phyloP scores from a whole-genome alignment of 176 grass and related monocot species.

The Aegilops speltoides region DNA sequence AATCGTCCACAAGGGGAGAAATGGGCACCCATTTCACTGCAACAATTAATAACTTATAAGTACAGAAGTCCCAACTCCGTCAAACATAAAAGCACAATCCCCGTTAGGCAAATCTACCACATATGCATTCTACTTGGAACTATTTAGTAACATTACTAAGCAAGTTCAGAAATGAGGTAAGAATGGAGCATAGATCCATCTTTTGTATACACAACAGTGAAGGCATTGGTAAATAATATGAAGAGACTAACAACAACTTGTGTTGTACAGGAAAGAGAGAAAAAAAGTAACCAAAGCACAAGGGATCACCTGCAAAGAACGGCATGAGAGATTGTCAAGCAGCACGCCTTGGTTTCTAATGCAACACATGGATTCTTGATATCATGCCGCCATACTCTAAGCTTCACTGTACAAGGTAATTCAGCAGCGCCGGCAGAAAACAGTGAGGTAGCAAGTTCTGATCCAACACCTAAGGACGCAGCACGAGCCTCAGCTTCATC shows the following conservation, averaged over 20 bases:
- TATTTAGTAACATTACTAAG: constrained; percentile 4
- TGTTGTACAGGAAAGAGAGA: constrained; percentile 20
- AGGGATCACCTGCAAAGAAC: constrained; percentile 92
- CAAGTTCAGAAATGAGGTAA: constrained; percentile 10
- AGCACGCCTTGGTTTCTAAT: constrained; percentile 48
- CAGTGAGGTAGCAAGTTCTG: constrained; percentile 67
- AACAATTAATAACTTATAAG: constrained; percentile 38
- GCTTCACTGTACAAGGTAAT: constrained; percentile 97
- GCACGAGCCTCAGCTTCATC: constrained; percentile 69
- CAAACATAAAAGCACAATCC: constrained; percentile 18
- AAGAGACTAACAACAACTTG: constrained; percentile 13
- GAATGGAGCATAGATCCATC: neutral
- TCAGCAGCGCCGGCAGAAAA: constrained; percentile 68
- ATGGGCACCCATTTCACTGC: constrained; percentile 99
- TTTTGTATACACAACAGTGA: constrained; percentile 14
- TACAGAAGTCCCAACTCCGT: constrained; percentile 22
- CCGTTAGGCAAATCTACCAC: neutral
- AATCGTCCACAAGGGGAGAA: constrained; percentile 97
- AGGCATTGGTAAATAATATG: neutral
- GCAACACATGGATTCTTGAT: constrained; percentile 53
- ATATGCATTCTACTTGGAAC: constrained; percentile 20
- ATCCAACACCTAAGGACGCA: constrained; percentile 50
- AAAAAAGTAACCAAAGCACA: constrained; percentile 20
- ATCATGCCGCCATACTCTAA: constrained; percentile 94
- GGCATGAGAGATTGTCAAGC: constrained; percentile 91